Evolutionary conservation across 768 basidiomycete species (phyloP).

Genomic region (Rhizopogon salebrosus): DNA sequence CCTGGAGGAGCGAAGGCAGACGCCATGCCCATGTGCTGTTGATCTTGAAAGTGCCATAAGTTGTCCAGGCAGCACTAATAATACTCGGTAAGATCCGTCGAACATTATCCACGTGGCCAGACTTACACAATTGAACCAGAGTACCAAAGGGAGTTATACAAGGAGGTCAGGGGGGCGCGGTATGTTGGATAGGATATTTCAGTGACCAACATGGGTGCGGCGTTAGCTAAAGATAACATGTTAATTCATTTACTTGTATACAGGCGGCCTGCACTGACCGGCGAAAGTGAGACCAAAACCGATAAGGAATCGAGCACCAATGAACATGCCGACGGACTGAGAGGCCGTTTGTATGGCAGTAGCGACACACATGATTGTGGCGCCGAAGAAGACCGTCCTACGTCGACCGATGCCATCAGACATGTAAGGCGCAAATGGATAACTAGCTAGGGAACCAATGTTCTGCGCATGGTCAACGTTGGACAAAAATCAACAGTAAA

Average conservation of each 20-base stretch:
- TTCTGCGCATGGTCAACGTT: conserved; percentile 36
- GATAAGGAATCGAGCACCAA: conserved; percentile 73
- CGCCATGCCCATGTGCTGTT: conserved; percentile 75
- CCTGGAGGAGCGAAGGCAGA: conserved; percentile 71
- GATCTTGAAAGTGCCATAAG: conserved; percentile 76
- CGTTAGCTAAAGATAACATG: conserved; percentile 39
- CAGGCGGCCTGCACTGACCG: conserved; percentile 26
- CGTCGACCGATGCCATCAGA: conserved; percentile 72
- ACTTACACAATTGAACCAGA: conserved; percentile 72
- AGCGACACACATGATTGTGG: conserved; percentile 64
- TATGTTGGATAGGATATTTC: conserved; percentile 84
- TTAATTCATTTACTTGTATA: neutral
- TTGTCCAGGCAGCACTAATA: conserved; percentile 72
- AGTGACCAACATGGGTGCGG: conserved; percentile 80
- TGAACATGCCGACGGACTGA: conserved; percentile 74
- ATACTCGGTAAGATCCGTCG: neutral
- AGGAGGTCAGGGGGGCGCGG: conserved; percentile 71
- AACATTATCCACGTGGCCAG: conserved; percentile 1
- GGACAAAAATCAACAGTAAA: neutral
- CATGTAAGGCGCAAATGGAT: conserved; percentile 66
- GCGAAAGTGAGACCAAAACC: conserved; percentile 77
- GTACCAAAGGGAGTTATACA: conserved; percentile 86
- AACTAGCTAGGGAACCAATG: conserved; percentile 62
- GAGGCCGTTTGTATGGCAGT: conserved; percentile 67
- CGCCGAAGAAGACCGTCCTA: conserved; percentile 60